Conservation (phyloP, 202 grass and related monocot genomes). For the Bolboschoenoplectus hybrid region DNA sequence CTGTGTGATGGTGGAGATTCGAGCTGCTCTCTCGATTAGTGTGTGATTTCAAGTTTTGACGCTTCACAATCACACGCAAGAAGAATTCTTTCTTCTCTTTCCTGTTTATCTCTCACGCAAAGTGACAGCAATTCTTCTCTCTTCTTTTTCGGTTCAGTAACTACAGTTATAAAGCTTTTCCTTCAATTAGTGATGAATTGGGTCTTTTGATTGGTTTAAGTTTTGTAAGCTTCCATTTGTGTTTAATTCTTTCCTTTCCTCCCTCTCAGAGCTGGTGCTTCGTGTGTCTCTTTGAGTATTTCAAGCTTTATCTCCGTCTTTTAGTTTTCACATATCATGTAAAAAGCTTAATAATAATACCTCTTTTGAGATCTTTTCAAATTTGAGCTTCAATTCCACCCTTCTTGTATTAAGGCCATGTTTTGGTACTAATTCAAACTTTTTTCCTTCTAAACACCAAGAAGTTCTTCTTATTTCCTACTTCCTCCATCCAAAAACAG, state of each 20-base stretch:
- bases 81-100: not conserved
- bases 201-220: not conserved
- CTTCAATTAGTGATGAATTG: not conserved
- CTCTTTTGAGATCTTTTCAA: constrained; percentile 3
- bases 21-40: constrained; percentile 32
- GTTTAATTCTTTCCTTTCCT: not conserved
- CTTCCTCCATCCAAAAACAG: not conserved
- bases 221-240: constrained; percentile 12
- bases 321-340: not conserved
- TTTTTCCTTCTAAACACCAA: not conserved
- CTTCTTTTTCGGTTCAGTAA: not conserved
- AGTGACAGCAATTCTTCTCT: constrained; percentile 19
- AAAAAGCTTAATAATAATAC: not conserved
- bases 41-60: constrained; percentile 19
- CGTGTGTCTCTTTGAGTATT: not conserved
- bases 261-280: not conserved
- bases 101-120: constrained; percentile 38
- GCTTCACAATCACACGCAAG: constrained; percentile 20
- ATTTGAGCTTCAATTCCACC: not conserved
- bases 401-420: not conserved
- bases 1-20: constrained; percentile 10
- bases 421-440: constrained; percentile 18
- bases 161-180: constrained; percentile 3
- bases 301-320: constrained; percentile 8
- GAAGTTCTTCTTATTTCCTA: not conserved